Base-by-base conservation (phyloP, 306 rosid genomes). In the Herpetospermum pedunculosum region DNA sequence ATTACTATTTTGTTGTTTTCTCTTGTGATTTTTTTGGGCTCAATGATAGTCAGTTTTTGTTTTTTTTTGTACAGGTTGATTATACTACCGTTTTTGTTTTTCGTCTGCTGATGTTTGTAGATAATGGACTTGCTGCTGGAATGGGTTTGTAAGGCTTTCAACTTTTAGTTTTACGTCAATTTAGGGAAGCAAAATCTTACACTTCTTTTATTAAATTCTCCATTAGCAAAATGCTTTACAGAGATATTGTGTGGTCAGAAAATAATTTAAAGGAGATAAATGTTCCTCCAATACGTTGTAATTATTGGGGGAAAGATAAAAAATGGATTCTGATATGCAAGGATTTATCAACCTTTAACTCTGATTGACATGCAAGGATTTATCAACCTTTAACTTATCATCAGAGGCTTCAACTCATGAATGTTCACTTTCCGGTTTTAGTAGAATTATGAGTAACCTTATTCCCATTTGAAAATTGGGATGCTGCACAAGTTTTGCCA, bases 131-230 rank as follows among this genome's bases (percentile, higher is more conserved):
- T 75, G 92, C 97, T 32, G 84, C 92, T 2, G 99, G 99, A 87
- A 94, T 94, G 99, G 99, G 99, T 46, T 89, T 94, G 99, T 94
- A 91, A 91, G 99, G 74, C 78, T 86, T 81, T 79, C 64, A 40
- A 63, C 82, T 73, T 73, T 75, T 49, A 5, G 52, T 26, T 69
- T 69, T 69, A 43, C 25, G 38, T 28, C 16, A 69, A 15, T 25
- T 15, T 69, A 4, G 52, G 34, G 8, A 29, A 44, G 54, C 21
- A 68, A 41, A 41, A 68, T 44, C 37, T 3, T 68, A 2, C 54
- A 14, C 14, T 47, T 69, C 13, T 69, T 69, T 28, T 15, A 26
- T 69, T 44, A 44, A 44, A 26, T 44, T 46, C 74, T 8, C 40
- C 55, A 14, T 67, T 1, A 41, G 19, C 14, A 25, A 41, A 38